phyloP scores from a whole-genome alignment of 2,329 filamentous ascomycete genomes.

The Aureobasidium sp. region DNA sequence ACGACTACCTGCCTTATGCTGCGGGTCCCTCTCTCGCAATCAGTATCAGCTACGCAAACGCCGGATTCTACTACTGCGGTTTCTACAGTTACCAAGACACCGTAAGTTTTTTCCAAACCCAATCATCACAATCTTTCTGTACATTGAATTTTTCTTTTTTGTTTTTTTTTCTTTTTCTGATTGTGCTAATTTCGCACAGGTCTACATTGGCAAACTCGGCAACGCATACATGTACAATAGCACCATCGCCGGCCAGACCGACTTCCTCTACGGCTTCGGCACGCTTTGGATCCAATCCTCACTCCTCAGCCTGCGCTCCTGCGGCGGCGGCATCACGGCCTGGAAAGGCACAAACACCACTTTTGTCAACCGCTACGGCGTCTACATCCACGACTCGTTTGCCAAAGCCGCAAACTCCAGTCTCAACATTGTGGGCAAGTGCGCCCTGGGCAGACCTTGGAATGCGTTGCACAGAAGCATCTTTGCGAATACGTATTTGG shows the following conservation, averaged over 20 bases:
- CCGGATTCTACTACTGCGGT: conserved; percentile 59
- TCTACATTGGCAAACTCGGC: conserved; percentile 60
- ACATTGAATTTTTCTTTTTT: too few species aligned
- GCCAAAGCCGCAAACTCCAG: conserved; percentile 50
- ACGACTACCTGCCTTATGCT: conserved; percentile 48
- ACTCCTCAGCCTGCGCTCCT: conserved; percentile 50
- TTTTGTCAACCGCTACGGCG: conserved; percentile 59
- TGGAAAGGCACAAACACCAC: conserved; percentile 65
- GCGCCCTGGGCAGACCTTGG: conserved; percentile 56
- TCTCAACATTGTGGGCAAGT: conserved; percentile 39
- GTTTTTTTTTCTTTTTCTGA: too few species aligned
- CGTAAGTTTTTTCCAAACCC: conserved; percentile 22
- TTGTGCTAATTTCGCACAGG: conserved; percentile 26
- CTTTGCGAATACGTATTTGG: conserved; percentile 50
- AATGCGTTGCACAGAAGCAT: conserved; percentile 52
- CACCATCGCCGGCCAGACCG: conserved; percentile 58
- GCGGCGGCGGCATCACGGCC: conserved; percentile 60
- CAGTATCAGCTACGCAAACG: conserved; percentile 56
- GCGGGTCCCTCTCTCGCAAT: conserved; percentile 55
- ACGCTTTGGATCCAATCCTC: conserved; percentile 55
- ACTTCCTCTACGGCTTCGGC: conserved; percentile 64
- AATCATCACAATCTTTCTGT: too few species aligned
- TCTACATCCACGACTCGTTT: conserved; percentile 53
- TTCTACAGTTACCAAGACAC: conserved; percentile 65
- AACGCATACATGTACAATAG: conserved; percentile 58